Base-by-base conservation (phyloP, 257 asterid species). In the Solanum sparsipilum region DNA sequence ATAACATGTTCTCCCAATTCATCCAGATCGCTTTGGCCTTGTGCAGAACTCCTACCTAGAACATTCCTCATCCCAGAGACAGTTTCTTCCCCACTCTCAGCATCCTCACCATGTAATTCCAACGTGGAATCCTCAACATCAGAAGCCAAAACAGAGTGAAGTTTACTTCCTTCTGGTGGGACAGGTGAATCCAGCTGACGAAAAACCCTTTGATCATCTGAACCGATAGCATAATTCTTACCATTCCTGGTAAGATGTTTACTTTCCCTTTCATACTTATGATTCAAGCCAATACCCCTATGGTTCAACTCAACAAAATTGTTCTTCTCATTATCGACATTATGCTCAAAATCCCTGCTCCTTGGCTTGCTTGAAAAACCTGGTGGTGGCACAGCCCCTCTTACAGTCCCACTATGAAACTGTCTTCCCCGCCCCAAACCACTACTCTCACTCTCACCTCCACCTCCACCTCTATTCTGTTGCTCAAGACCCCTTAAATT, bases 1-100 rank as follows among this genome's bases (percentile, higher is more conserved):
- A 87, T 87, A 87, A 89, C 89, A 86, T 89, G 93, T 39, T 94
- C 96, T 87, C 92, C 95, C 88, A 89, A 89, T 87, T 91, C 94
- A 88, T 92, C 93, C 86, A 93, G 78, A 38, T 92, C 94, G 39
- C 83, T 82, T 79, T 67, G 56, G 36, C 81, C 88, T 15, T 3
- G 83, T 70, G 48, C 90, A 58, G 83, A 87, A 86, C 87, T 85
- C 86, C 84, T 79, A 68, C 76, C 67, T 87, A 21, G 48, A 83
- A 86, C 90, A 67, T 72, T 90, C 87, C 84, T 86, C 25, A 31
- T 89, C 46, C 87, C 90, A 88, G 23, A 67, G 23, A 84, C 91
- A 72, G 29, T 52, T 36, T 88, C 90, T 35, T 79, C 92, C 38
- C 88, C 82, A 32, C 87, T 82, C 38, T 31, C 90, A 76, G 87